Percentiles rank a stretch among this genome's conserved stretches.
These are phyloP conservation scores for Zasmidium cellare DNA, from an alignment of 2,329 filamentous ascomycete species.

Conservation along the genomic window DNA sequence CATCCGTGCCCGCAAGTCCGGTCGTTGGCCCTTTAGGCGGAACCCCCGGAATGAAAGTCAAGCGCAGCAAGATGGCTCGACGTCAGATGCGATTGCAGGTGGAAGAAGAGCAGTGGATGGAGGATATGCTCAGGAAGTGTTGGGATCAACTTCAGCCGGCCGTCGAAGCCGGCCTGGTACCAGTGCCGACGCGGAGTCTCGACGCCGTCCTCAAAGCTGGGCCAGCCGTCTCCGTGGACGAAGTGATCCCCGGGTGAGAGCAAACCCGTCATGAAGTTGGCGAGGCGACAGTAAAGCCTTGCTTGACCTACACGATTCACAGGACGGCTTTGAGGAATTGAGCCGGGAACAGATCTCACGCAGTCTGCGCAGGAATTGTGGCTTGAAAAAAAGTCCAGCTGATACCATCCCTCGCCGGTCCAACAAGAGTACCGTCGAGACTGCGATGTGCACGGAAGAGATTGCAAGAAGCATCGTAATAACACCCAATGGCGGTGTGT, in stretches of 20 bases:
- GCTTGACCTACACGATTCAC: background rate
- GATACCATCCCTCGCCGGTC: too few relatives aligned
- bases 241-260: slow-evolving; percentile 24
- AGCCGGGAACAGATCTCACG: background rate
- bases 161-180: slow-evolving; percentile 2
- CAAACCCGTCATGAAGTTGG: background rate
- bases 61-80: slow-evolving; percentile 46
- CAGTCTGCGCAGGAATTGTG: too few relatives aligned
- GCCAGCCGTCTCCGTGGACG: slow-evolving; percentile 20
- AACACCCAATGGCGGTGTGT: too few relatives aligned
- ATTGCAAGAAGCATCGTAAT: too few relatives aligned
- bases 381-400: too few relatives aligned
- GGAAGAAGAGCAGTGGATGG: slow-evolving; percentile 46
- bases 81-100: slow-evolving; percentile 45
- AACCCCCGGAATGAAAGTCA: slow-evolving; percentile 35
- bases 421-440: too few relatives aligned
- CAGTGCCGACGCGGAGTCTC: slow-evolving; percentile 19
- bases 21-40: slow-evolving; percentile 29
- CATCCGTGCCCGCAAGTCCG: slow-evolving; percentile 21
- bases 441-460: too few relatives aligned
- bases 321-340: background rate
- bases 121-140: slow-evolving; percentile 43
- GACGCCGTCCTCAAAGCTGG: slow-evolving; percentile 24
- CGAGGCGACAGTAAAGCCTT: background rate
- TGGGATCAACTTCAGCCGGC: slow-evolving; percentile 38